A percentile compares a stretch with the other conserved stretches of the same genome.
These are phyloP conservation scores for Ganoderma resinaceum DNA, from an alignment of 1,284 basidiomycete genomes.

Conservation along the genomic window DNA sequence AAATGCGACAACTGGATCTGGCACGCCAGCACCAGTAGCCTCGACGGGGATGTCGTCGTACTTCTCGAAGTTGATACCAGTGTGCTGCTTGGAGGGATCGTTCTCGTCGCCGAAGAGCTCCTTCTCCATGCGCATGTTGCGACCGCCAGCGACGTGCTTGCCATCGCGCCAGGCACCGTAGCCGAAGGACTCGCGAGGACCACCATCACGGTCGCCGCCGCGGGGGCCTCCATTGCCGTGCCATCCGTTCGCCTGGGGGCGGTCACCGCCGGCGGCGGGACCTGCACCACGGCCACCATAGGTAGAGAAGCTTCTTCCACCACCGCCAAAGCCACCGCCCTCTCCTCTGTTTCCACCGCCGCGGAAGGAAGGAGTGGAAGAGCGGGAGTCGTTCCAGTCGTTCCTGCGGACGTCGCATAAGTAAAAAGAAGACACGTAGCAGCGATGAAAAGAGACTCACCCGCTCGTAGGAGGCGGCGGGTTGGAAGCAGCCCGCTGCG, in stretches of 20 bases:
- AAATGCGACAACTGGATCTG: conserved; percentile 92
- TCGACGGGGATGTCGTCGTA: conserved; percentile 99
- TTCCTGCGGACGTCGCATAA: conserved; percentile 48
- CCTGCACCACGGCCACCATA: conserved; percentile 47
- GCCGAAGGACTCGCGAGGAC: conserved; percentile 65
- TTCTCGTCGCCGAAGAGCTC: conserved; percentile 93
- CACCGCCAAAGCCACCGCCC: conserved; percentile 47
- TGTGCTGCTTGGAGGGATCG: conserved; percentile 88
- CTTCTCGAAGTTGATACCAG: conserved; percentile 99
- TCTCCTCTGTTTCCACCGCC: conserved; percentile 48
- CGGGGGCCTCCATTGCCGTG: conserved; percentile 35
- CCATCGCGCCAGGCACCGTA: conserved; percentile 92
- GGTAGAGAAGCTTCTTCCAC: conserved; percentile 55
- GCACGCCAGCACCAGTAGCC: conserved; percentile 94
- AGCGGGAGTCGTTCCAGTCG: conserved; percentile 77
- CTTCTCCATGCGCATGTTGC: conserved; percentile 91
- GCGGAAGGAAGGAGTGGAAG: conserved; percentile 60
- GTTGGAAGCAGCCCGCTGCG: conserved; percentile 80
- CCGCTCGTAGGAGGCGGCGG: conserved; percentile 53
- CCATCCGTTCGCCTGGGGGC: conserved; percentile 48
- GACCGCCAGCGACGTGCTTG: conserved; percentile 81
- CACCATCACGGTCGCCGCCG: conserved; percentile 47
- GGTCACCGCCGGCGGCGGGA: conserved; percentile 50
- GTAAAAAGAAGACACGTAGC: conserved; percentile 27
- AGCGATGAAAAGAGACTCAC: conserved; percentile 46